Evolutionary conservation across 345 rosid genomes (phyloP).

Genomic region (Gossypium raimondii): DNA sequence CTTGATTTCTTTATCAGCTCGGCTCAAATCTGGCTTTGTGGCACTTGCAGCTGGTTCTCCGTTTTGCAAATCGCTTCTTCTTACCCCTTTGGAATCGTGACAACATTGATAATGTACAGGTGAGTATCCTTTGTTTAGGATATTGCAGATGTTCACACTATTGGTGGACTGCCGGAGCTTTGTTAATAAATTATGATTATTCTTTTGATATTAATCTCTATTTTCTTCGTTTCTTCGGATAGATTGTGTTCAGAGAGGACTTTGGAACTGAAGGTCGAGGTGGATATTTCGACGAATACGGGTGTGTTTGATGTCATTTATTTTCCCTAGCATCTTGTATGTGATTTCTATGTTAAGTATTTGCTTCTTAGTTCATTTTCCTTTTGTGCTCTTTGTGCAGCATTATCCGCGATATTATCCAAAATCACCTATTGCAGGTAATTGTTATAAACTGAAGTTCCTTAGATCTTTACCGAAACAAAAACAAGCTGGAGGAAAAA

Average conservation of each 20-base stretch:
- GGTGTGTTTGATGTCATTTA: slow-evolving; percentile 41
- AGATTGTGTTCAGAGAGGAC: slow-evolving; percentile 98
- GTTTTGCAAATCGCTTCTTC: slow-evolving; percentile 91
- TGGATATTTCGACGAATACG: slow-evolving; percentile 97
- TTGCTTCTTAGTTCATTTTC: slow-evolving; percentile 18
- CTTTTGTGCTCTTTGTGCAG: slow-evolving; percentile 39
- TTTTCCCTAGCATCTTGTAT: neutral
- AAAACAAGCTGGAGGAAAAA: slow-evolving; percentile 1
- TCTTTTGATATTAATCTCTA: neutral
- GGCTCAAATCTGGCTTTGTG: slow-evolving; percentile 24
- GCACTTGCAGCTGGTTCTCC: slow-evolving; percentile 70
- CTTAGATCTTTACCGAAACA: neutral
- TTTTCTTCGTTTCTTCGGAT: slow-evolving; percentile 21
- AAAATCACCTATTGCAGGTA: slow-evolving; percentile 95
- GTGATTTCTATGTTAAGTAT: neutral
- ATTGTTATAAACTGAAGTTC: slow-evolving; percentile 6
- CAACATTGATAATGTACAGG: slow-evolving; percentile 90
- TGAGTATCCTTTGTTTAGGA: slow-evolving; percentile 26
- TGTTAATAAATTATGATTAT: neutral
- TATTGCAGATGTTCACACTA: neutral
- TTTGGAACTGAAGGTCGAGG: slow-evolving; percentile 99
- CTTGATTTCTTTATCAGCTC: slow-evolving; percentile 13
- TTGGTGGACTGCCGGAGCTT: neutral
- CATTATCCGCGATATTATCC: slow-evolving; percentile 96
- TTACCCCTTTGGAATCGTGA: slow-evolving; percentile 97